phyloP scores from a whole-genome alignment of 345 rosid genomes.

The Citrus australasica region DNA sequence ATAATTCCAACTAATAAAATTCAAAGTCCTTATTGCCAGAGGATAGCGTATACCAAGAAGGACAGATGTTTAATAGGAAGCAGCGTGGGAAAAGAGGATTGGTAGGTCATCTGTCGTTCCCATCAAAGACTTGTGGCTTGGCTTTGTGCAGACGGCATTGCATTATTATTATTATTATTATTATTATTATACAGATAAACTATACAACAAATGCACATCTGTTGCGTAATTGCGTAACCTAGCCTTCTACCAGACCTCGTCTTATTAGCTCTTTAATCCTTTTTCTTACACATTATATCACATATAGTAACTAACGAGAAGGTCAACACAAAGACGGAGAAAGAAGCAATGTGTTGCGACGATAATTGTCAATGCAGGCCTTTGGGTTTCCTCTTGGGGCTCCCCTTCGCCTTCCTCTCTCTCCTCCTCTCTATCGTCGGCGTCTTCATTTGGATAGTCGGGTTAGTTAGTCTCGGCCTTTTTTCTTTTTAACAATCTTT shows the following conservation, averaged over 20 bases:
- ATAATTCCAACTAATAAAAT: background rate
- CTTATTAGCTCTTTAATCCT: background rate
- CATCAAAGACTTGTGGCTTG: slow-evolving; percentile 9
- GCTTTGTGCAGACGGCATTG: slow-evolving; percentile 6
- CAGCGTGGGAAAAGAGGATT: slow-evolving; percentile 8
- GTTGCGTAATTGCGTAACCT: too few relatives aligned
- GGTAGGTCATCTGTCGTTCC: slow-evolving; percentile 14
- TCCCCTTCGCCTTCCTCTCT: slow-evolving; percentile 64
- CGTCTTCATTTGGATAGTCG: slow-evolving; percentile 52
- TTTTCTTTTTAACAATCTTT: background rate
- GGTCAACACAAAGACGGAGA: background rate
- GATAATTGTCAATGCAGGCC: slow-evolving; percentile 61
- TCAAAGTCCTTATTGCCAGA: background rate
- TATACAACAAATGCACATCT: too few relatives aligned
- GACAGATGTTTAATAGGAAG: background rate
- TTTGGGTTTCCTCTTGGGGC: slow-evolving; percentile 59
- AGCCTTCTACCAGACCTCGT: background rate
- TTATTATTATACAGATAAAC: too few relatives aligned
- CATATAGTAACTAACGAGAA: too few relatives aligned
- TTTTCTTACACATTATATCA: too few relatives aligned
- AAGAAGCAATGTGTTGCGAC: slow-evolving; percentile 33
- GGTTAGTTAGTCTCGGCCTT: slow-evolving; percentile 39
- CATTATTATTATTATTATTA: background rate
- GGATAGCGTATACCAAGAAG: background rate
- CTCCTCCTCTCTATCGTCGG: slow-evolving; percentile 53